A percentile compares a stretch with the other conserved stretches of the same genome.
phyloP scores from a whole-genome alignment of 345 rosid genomes.

The Corymbia maculata region DNA sequence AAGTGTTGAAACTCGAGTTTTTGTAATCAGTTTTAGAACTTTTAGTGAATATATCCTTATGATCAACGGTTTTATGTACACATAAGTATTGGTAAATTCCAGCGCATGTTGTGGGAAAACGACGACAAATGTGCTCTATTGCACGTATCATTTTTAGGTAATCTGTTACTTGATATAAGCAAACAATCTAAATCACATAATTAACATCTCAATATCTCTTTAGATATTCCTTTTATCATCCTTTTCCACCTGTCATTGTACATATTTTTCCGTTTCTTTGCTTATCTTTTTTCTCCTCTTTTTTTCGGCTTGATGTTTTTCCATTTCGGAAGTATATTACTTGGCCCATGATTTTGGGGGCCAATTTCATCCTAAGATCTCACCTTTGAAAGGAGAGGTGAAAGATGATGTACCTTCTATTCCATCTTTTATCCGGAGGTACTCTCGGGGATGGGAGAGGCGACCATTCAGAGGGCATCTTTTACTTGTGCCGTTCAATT shows the following conservation, averaged over 20 bases:
- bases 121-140: neutral
- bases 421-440: neutral
- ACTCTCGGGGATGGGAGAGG: neutral
- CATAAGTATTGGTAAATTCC: neutral
- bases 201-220: neutral
- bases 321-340: neutral
- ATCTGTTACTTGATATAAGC: neutral
- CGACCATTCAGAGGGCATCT: neutral
- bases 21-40: too few species aligned
- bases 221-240: neutral
- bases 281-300: neutral
- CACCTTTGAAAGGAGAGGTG: neutral
- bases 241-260: neutral
- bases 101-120: neutral
- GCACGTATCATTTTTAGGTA: neutral
- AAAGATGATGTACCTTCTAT: neutral
- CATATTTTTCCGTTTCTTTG: neutral
- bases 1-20: too few species aligned
- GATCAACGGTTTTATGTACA: neutral
- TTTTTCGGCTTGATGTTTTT: neutral
- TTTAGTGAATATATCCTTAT: too few species aligned
- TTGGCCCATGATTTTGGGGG: neutral
- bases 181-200: neutral
- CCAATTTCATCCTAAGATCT: neutral
- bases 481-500: neutral